phyloP scores from a whole-genome alignment of 148 eudicot species.

The Simmondsia chinensis region DNA sequence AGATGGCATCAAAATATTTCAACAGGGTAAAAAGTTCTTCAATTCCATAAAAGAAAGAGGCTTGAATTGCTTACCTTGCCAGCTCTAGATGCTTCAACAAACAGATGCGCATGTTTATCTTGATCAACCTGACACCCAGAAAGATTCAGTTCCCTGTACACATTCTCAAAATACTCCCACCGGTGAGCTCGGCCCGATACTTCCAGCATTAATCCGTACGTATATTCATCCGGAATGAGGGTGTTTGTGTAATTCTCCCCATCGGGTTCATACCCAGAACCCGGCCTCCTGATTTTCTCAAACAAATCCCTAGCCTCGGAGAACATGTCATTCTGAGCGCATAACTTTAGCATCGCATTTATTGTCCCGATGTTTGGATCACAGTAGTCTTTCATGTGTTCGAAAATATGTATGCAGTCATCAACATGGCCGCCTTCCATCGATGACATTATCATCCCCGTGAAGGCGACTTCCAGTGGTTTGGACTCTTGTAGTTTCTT shows the following conservation, averaged over 20 bases:
- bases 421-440: conserved; percentile 62
- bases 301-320: conserved; percentile 69
- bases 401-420: conserved; percentile 56
- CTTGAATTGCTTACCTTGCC: conserved; percentile 54
- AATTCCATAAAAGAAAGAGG: too few relatives aligned
- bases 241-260: conserved; percentile 23
- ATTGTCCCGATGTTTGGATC: conserved; percentile 58
- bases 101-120: conserved; percentile 42
- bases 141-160: conserved; percentile 80
- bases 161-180: conserved; percentile 92
- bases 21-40: too few relatives aligned
- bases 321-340: conserved; percentile 83
- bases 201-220: conserved; percentile 72
- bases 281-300: conserved; percentile 37
- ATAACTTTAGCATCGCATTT: conserved; percentile 79
- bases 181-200: conserved; percentile 65
- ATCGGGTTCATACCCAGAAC: conserved; percentile 16
- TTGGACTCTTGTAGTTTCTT: conserved; percentile 44
- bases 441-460: conserved; percentile 82
- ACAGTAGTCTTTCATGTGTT: conserved; percentile 40
- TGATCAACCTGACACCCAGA: conserved; percentile 57
- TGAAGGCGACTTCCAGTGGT: conserved; percentile 70
- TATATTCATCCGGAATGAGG: conserved; percentile 46
- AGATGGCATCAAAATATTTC: neutral
- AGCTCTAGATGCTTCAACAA: conserved; percentile 75